phyloP scores from a whole-genome alignment of 2,329 filamentous ascomycete genomes.

The Paraphaeosphaeria sporulosa region DNA sequence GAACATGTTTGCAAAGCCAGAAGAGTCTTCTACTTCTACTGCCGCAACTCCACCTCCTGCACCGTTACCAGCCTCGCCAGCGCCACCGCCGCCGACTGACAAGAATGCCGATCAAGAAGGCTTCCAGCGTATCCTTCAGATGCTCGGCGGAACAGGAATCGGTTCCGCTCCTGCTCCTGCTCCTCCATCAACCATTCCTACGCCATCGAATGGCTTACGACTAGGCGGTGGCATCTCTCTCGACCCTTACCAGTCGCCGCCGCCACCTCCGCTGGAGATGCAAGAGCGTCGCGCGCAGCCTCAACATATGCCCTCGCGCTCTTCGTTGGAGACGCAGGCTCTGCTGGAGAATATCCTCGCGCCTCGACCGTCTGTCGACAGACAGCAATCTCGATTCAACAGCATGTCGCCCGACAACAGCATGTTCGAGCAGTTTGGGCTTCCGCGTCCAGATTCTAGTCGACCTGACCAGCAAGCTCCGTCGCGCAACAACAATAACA shows the following conservation, averaged over 20 bases:
- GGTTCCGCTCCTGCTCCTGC: conserved; percentile 22
- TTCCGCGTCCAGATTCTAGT: conserved; percentile 41
- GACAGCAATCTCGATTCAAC: conserved; percentile 41
- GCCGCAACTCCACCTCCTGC: conserved; percentile 22
- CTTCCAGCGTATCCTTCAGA: conserved; percentile 81
- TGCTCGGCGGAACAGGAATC: conserved; percentile 67
- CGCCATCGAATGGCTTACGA: conserved; percentile 36
- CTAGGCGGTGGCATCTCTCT: conserved; percentile 41
- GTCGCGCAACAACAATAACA: conserved; percentile 39
- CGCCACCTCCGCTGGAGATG: conserved; percentile 34
- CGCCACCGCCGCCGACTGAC: conserved; percentile 36
- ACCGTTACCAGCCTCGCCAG: conserved; percentile 32
- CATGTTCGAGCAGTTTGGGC: conserved; percentile 39
- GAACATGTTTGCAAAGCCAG: conserved; percentile 66
- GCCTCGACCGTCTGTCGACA: conserved; percentile 41
- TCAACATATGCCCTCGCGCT: conserved; percentile 33
- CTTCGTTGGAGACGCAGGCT: conserved; percentile 42
- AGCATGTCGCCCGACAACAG: conserved; percentile 46
- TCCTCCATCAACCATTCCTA: conserved; percentile 26
- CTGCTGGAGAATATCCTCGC: conserved; percentile 47
- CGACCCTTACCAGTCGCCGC: conserved; percentile 43
- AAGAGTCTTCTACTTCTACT: conserved; percentile 33
- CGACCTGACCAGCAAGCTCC: conserved; percentile 42
- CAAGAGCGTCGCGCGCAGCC: conserved; percentile 32
- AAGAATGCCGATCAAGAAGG: conserved; percentile 79